A percentile compares a stretch with the other conserved stretches of the same genome.
These are phyloP conservation scores for Peniophora sp. DNA, from an alignment of 1,284 basidiomycete species.

Conservation along the genomic window DNA sequence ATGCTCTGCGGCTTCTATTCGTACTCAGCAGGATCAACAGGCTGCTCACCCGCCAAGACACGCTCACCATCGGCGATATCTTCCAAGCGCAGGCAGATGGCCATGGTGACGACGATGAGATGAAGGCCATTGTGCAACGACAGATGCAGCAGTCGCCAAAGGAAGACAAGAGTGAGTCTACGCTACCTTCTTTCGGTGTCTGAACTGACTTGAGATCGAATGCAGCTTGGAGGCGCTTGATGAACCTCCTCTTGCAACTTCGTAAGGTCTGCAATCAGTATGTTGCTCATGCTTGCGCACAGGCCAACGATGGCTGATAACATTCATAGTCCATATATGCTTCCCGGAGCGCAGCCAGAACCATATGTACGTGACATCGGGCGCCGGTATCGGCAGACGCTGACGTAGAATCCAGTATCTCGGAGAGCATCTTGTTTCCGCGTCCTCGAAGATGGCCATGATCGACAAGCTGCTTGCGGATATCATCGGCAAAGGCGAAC, in stretches of 20 bases:
- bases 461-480: conserved; percentile 75
- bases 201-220: not conserved
- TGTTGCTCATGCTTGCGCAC: conserved; percentile 9
- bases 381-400: too few species aligned
- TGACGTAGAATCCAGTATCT: conserved; percentile 15
- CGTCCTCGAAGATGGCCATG: conserved; percentile 65
- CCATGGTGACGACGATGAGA: conserved; percentile 24
- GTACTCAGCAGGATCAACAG: conserved; percentile 15
- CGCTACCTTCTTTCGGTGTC: not conserved
- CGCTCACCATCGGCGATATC: conserved; percentile 37
- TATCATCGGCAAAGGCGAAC: conserved; percentile 73
- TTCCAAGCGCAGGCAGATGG: conserved; percentile 24
- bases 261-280: conserved; percentile 52
- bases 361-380: conserved; percentile 34
- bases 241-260: conserved; percentile 53
- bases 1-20: not conserved
- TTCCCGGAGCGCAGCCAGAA: conserved; percentile 41
- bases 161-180: conserved; percentile 22
- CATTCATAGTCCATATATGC: conserved; percentile 39
- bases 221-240: conserved; percentile 44
- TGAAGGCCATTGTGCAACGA: conserved; percentile 29
- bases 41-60: conserved; percentile 43
- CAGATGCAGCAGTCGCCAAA: conserved; percentile 18
- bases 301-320: not conserved
- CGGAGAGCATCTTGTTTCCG: conserved; percentile 48